phyloP scores from a whole-genome alignment of 768 basidiomycete species.

The Cystoderma amianthinum region DNA sequence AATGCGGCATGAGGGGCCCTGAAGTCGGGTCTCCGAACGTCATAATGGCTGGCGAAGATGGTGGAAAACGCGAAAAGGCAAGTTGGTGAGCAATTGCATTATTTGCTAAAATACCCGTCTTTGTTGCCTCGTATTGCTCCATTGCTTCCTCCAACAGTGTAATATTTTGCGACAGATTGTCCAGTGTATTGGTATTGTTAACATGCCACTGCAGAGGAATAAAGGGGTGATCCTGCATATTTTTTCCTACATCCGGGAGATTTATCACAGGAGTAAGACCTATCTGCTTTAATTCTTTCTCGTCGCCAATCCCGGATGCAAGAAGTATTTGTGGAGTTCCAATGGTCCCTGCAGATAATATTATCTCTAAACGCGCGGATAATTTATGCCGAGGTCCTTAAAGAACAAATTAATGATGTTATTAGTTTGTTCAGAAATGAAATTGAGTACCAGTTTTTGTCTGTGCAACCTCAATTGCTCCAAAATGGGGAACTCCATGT shows the following conservation, averaged over 20 bases:
- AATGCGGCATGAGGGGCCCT: too few relatives aligned
- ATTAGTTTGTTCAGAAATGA: background rate
- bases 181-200: background rate
- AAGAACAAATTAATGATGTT: background rate
- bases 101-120: slow-evolving; percentile 7
- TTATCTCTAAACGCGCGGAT: slow-evolving; percentile 39
- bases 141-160: slow-evolving; percentile 2
- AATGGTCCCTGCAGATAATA: slow-evolving; percentile 24
- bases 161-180: background rate
- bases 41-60: slow-evolving; percentile 2
- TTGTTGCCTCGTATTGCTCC: slow-evolving; percentile 7
- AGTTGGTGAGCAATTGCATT: background rate
- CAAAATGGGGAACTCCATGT: background rate
- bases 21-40: slow-evolving; percentile 5
- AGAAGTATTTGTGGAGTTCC: slow-evolving; percentile 16
- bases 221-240: slow-evolving; percentile 10
- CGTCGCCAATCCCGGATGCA: slow-evolving; percentile 18
- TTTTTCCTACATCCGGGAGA: slow-evolving; percentile 16
- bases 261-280: slow-evolving; percentile 10
- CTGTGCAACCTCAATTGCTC: slow-evolving; percentile 4
- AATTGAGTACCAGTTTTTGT: background rate
- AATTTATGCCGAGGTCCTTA: slow-evolving; percentile 19
- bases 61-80: slow-evolving; percentile 5
- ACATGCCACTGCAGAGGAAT: background rate
- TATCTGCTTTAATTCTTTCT: slow-evolving; percentile 7